A percentile compares a stretch with the other conserved stretches of the same genome.
Evolutionary conservation across 495 filamentous ascomycete species (phyloP).

Genomic region (Hypomontagnella monticulosa): DNA sequence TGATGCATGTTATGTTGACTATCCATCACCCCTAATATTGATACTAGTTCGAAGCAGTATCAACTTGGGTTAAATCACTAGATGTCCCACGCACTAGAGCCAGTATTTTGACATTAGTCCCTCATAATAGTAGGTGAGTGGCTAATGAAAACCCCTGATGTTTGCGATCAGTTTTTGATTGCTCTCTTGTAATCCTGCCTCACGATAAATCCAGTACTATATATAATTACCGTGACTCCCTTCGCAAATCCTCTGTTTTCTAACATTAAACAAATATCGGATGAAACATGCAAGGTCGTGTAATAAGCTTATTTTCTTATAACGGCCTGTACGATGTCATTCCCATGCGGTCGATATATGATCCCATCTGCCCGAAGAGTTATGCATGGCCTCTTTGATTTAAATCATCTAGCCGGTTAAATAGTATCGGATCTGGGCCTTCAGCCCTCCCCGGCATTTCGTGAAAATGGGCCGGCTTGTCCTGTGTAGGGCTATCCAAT

Average conservation of each 20-base stretch:
- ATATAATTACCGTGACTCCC: too few relatives aligned
- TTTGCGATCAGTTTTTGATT: too few relatives aligned
- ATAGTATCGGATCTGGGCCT: slow-evolving; percentile 7
- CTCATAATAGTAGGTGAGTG: too few relatives aligned
- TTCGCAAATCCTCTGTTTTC: neutral
- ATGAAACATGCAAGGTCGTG: slow-evolving; percentile 13
- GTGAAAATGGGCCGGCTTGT: slow-evolving; percentile 5
- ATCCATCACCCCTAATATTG: too few relatives aligned
- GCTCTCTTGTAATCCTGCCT: too few relatives aligned
- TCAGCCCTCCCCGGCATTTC: slow-evolving; percentile 1
- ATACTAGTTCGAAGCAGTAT: too few relatives aligned
- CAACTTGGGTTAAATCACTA: too few relatives aligned
- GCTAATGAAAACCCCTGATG: too few relatives aligned
- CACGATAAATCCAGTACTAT: too few relatives aligned
- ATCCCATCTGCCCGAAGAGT: slow-evolving; percentile 15
- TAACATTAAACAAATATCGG: neutral
- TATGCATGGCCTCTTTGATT: neutral
- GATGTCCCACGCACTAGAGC: too few relatives aligned
- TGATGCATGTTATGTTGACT: too few relatives aligned
- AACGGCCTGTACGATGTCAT: slow-evolving; percentile 3
- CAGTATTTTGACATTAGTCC: too few relatives aligned
- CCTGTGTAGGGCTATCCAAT: slow-evolving; percentile 17
- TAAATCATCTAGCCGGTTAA: slow-evolving; percentile 28
- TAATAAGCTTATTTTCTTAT: slow-evolving; percentile 9
- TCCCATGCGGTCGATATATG: neutral